Percentiles rank a stretch among this genome's conserved stretches.
phyloP scores from a whole-genome alignment of 2,329 filamentous ascomycete species.

The Cytospora piceicola region DNA sequence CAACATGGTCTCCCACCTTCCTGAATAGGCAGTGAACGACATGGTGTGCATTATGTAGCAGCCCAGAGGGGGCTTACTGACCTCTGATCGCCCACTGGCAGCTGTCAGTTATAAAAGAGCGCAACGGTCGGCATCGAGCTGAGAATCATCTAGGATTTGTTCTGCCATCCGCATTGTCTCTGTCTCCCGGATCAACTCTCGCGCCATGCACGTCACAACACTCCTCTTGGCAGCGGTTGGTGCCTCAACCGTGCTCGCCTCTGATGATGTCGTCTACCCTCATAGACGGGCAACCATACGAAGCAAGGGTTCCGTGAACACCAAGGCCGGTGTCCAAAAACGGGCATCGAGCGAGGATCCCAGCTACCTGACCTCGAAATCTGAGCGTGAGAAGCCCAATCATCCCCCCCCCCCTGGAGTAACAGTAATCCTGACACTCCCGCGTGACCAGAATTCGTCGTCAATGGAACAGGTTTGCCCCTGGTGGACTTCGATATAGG shows the following conservation, averaged over 20 bases:
- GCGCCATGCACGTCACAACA: slow-evolving; percentile 13
- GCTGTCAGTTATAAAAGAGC: background rate
- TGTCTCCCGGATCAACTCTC: background rate
- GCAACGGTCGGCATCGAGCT: background rate
- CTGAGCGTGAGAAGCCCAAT: slow-evolving; percentile 9
- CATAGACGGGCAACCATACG: slow-evolving; percentile 6
- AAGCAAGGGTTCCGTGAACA: background rate
- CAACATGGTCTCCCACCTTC: background rate
- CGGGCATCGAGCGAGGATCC: background rate
- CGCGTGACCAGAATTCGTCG: slow-evolving; percentile 56
- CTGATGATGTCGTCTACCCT: background rate
- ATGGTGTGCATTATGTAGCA: background rate
- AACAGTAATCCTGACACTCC: too few species aligned
- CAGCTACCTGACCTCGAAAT: slow-evolving; percentile 21
- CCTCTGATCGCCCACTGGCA: background rate
- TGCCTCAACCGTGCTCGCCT: slow-evolving; percentile 2
- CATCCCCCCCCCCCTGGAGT: too few species aligned
- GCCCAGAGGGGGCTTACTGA: background rate
- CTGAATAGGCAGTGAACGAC: background rate
- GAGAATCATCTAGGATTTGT: background rate
- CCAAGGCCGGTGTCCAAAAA: background rate
- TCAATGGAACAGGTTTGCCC: slow-evolving; percentile 67
- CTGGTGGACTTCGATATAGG: slow-evolving; percentile 71
- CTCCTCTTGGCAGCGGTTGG: slow-evolving; percentile 4
- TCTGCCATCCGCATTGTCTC: background rate